Evolutionary conservation across 208 protist species (phyloP), one percentile per base, ranked within the genome.

Genomic region (Leishmania aethiopica): DNA sequence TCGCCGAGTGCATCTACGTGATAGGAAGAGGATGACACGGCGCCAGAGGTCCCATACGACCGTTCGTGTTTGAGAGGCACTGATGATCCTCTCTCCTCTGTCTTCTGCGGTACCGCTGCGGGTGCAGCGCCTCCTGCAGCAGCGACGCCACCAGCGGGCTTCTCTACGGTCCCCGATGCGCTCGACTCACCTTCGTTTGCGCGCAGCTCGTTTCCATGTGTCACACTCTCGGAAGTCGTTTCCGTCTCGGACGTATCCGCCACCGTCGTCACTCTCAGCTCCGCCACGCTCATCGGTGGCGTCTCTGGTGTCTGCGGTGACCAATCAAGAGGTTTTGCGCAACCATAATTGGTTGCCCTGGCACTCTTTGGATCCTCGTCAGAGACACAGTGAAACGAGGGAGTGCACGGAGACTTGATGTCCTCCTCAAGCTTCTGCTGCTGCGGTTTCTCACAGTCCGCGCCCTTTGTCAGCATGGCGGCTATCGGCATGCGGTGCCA

Each of bases 301-400:
- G 80, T 69, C 77, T 84, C 84, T 22, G 84, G 84, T 32, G 80
- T 88, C n/a, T 73, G 76, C 53, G 84, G 80, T 11, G 84, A 84
- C 84, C 84, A 88, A 49, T 83, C 59, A 49, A 88, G 66, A 19
- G 73, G 69, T 22, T 82, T 47, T 7, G 45, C 40, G 32, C 37
- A 64, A 32, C 62, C 28, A 3, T 25, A 45, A 19, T 32, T 28
- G 40, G 8, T 32, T 59, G 53, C 60, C 3, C 55, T 70, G 2
- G 22, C n/a, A 1, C 11, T 28, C 0, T 7, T 62, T 32, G 17
- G 19, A 28, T 59, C 73, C 22, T 15, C 40, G n/a, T 15, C 19
- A 10, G 53, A 40, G 37, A 75, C 78, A n/a, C 70, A 72, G 15
- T 85, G 77, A 32, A 73, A 45, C 1, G 77, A 66, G 11, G 77